Base-by-base conservation (phyloP, 1,284 basidiomycete genomes). In the Trichosporon sp. region DNA sequence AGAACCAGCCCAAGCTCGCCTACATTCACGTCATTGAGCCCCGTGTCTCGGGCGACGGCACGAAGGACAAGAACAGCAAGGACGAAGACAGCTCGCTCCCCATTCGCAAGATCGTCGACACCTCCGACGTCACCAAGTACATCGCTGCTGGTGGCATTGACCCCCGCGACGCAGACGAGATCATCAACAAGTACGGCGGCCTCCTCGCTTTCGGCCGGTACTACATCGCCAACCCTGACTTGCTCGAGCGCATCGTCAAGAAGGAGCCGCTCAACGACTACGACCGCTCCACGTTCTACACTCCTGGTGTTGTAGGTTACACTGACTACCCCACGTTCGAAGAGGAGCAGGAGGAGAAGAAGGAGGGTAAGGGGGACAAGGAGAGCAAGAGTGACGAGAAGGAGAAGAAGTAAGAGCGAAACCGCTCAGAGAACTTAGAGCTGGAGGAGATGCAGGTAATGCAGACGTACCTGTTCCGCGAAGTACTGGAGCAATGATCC, bases 1-100 rank as follows among this genome's bases (percentile, higher is more conserved):
- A 82, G 40, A 70, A 74, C 3, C 81, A 84, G 71, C 84, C 86
- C 16, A 68, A 81, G 4, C 75, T 88, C 9, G 85, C 85, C 1
- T 88, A 86, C 71, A 63, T 87, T 16, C 87, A 89, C 70, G 76
- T 84, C 40, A 75, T 85, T 25, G 86, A 88, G 69, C 49, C 60
- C 21, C 77, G 82, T 44, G 70, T 65, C 6, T 64, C 58, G 69
- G 73, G 25, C 36, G 31, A 70, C 32, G 67, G n/a, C n/a, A n/a
- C n/a, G n/a, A n/a, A 72, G 32, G 60, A 58, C 25, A 4, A 34
- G 3, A 14, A 19, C n/a, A 21, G 9, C 16, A 46, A 58, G 32
- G 72, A 75, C 44, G 65, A 61, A 29, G 61, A 75, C 9, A 16
- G 25, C 3, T 52, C 46, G 11, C 65, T 71, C 23, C 60, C 65